Evolutionary conservation across 495 filamentous ascomycete species (phyloP).

Genomic region (Aspergillus sclerotioniger): DNA sequence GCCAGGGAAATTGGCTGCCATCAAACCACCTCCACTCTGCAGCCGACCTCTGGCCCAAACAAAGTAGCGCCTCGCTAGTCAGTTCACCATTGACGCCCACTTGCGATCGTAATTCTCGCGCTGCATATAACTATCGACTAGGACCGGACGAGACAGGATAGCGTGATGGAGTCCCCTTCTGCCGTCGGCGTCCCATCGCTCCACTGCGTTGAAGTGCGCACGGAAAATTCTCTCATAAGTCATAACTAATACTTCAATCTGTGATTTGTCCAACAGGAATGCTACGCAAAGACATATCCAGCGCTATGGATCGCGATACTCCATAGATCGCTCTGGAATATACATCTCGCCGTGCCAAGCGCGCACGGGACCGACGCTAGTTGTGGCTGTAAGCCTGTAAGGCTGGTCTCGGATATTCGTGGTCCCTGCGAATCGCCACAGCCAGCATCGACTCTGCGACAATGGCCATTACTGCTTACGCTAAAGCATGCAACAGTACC

Average conservation of each 20-base stretch:
- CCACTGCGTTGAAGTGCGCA: neutral
- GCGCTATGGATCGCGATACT: too few species aligned
- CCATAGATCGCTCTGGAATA: neutral
- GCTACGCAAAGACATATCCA: neutral
- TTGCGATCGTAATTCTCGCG: neutral
- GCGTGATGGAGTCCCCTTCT: neutral
- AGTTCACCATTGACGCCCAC: neutral
- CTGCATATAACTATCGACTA: neutral
- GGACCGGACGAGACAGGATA: neutral
- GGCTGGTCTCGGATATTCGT: neutral
- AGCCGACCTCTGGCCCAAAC: neutral
- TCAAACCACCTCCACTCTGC: neutral
- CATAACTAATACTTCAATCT: neutral
- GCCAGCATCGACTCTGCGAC: neutral
- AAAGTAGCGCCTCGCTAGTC: neutral
- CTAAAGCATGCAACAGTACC: neutral
- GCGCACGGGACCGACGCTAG: neutral
- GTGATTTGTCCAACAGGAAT: neutral
- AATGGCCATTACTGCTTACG: neutral
- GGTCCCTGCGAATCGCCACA: neutral
- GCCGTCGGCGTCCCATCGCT: neutral
- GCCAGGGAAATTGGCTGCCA: constrained; percentile 21
- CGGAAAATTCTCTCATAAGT: too few species aligned
- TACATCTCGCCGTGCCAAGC: neutral
- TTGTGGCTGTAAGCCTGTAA: neutral